Evolutionary conservation across 352 stramenopile genomes (phyloP).

Genomic region (Ophiocytium majus): DNA sequence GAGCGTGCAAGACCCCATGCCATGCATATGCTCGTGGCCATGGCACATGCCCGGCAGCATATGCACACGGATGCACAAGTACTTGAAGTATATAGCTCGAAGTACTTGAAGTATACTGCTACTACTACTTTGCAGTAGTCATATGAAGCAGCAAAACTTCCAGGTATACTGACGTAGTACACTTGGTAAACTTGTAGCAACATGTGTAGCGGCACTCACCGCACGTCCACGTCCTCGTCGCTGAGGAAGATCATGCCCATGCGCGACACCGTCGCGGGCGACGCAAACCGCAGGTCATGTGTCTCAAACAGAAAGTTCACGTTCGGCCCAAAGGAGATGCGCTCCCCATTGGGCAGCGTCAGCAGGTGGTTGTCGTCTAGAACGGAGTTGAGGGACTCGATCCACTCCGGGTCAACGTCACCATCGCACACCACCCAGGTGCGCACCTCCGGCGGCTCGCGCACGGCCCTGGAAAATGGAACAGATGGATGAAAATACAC

Average conservation of each 20-base stretch:
- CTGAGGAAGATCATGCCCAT: conserved; percentile 95
- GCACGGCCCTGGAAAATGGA: not conserved
- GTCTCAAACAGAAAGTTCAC: conserved; percentile 96
- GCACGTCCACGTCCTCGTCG: conserved; percentile 75
- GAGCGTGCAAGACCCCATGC: too few species aligned
- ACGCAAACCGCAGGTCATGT: conserved; percentile 87
- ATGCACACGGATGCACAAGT: too few species aligned
- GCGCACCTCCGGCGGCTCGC: conserved; percentile 65
- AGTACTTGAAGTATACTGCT: too few species aligned
- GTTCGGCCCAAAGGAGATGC: conserved; percentile 88
- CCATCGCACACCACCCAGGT: conserved; percentile 93
- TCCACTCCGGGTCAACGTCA: conserved; percentile 93
- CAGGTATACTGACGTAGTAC: too few species aligned
- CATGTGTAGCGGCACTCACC: conserved; percentile 32
- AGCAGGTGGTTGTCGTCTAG: conserved; percentile 92
- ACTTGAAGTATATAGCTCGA: too few species aligned
- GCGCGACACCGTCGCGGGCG: conserved; percentile 88
- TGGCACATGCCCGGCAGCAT: too few species aligned
- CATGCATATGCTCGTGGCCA: too few species aligned
- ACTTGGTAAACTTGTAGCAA: too few species aligned
- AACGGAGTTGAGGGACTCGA: conserved; percentile 91
- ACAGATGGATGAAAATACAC: too few species aligned
- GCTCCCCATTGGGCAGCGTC: conserved; percentile 89
- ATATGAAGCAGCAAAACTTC: too few species aligned
- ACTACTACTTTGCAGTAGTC: too few species aligned